Percentiles rank a stretch among this genome's conserved stretches.
Evolutionary conservation across 225 moss, liverwort and hornwort species (phyloP).

Genomic region (Thuidium tamariscinum): DNA sequence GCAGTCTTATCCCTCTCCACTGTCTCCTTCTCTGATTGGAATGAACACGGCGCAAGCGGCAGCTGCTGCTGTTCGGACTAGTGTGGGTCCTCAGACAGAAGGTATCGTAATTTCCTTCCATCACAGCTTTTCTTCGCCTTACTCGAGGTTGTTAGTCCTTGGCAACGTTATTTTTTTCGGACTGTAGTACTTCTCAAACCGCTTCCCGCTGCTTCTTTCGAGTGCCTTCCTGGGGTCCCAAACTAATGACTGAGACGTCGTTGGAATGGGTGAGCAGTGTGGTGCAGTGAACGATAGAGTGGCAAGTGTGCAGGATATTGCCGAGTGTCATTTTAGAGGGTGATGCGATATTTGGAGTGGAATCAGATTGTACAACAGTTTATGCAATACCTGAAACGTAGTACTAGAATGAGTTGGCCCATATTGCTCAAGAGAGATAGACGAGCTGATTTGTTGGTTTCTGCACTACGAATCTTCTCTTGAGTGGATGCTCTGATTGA

Average conservation of each 20-base stretch:
- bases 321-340: neutral
- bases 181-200: neutral
- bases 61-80: slow-evolving; percentile 58
- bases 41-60: slow-evolving; percentile 69
- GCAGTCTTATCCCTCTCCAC: slow-evolving; percentile 47
- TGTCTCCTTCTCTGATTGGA: slow-evolving; percentile 57
- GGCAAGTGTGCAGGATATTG: neutral
- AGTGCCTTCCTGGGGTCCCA: neutral
- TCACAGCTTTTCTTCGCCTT: neutral
- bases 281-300: neutral
- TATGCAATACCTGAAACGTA: neutral
- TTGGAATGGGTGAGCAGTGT: neutral
- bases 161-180: neutral
- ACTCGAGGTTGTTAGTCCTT: neutral
- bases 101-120: slow-evolving; percentile 12
- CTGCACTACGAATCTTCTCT: neutral
- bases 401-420: neutral
- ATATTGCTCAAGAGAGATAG: neutral
- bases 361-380: neutral
- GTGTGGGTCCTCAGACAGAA: slow-evolving; percentile 88
- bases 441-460: neutral
- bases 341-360: neutral
- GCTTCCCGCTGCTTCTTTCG: neutral
- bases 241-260: neutral
- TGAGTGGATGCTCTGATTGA: neutral